Conservation (phyloP, 495 filamentous ascomycete species). For the Penicillium odoratum region DNA sequence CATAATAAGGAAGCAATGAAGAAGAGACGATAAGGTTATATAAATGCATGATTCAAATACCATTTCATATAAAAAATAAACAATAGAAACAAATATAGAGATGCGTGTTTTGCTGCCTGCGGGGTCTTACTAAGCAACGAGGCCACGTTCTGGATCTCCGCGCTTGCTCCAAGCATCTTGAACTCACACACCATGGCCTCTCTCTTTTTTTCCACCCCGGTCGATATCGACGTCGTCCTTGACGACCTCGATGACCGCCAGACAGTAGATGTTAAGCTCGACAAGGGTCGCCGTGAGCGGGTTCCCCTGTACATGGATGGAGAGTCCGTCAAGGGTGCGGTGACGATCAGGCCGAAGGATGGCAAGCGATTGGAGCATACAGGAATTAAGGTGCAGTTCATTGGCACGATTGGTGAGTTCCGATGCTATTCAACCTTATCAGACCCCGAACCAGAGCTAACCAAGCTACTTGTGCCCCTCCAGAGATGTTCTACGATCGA, state of each 20-base stretch:
- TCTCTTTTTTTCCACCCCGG: constrained; percentile 95
- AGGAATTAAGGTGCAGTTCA: constrained; percentile 99
- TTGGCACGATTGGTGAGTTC: constrained; percentile 86
- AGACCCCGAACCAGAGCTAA: not conserved
- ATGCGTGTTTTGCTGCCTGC: constrained; percentile 11
- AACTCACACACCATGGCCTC: constrained; percentile 65
- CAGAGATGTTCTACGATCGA: constrained; percentile 99
- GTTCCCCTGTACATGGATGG: constrained; percentile 97
- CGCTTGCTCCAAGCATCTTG: constrained; percentile 11
- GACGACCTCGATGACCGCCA: constrained; percentile 90
- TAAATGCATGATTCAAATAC: too few species aligned
- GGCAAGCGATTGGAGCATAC: constrained; percentile 97
- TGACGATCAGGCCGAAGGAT: constrained; percentile 96
- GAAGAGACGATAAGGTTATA: too few species aligned
- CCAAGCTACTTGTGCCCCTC: not conserved
- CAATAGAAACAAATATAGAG: too few species aligned
- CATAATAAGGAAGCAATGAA: too few species aligned
- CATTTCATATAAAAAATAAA: too few species aligned
- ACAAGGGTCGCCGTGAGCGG: constrained; percentile 96
- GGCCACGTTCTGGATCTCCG: constrained; percentile 25
- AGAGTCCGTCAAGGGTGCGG: constrained; percentile 93
- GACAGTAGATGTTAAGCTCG: constrained; percentile 95
- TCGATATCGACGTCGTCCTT: constrained; percentile 98
- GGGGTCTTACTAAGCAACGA: constrained; percentile 22
- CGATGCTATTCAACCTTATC: not conserved